Conservation (phyloP, 2,329 filamentous ascomycete species). For the Karstenula rhodostoma region DNA sequence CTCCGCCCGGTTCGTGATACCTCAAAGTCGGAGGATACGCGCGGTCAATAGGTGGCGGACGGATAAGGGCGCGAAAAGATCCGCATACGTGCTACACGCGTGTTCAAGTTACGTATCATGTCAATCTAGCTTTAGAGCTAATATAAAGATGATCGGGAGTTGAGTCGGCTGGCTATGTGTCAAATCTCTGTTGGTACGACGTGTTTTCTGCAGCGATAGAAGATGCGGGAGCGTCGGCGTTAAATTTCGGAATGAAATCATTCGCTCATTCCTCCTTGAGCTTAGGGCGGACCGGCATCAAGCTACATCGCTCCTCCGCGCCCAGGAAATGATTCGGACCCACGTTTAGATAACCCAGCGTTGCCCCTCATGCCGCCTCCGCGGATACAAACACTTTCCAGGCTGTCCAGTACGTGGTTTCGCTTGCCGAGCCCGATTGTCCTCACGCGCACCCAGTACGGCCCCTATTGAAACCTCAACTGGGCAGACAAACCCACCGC, state of each 20-base stretch:
- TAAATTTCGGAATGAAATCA: neutral
- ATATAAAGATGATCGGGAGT: no score
- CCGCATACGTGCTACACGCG: no score
- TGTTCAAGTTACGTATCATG: no score
- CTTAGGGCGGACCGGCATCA: constrained; percentile 3
- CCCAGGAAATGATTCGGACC: neutral
- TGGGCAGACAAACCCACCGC: constrained; percentile 17
- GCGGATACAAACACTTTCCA: constrained; percentile 26
- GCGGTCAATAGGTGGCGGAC: no score
- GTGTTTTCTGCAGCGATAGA: neutral
- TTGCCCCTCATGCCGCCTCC: constrained; percentile 35
- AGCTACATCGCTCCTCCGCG: neutral
- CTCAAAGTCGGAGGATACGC: no score
- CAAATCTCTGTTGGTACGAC: neutral
- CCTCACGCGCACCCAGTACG: constrained; percentile 37
- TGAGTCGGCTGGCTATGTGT: no score
- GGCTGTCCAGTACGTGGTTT: constrained; percentile 42
- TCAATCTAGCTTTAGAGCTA: no score
- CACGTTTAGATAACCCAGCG: neutral
- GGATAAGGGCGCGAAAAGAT: no score
- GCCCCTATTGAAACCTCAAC: constrained; percentile 15
- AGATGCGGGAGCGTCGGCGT: neutral
- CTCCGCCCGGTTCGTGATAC: no score
- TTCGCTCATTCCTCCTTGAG: neutral
- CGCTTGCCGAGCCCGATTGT: constrained; percentile 34